Evolutionary conservation across 345 rosid species (phyloP), one percentile per base, ranked within the genome.

Genomic region (Heritiera fomes): DNA sequence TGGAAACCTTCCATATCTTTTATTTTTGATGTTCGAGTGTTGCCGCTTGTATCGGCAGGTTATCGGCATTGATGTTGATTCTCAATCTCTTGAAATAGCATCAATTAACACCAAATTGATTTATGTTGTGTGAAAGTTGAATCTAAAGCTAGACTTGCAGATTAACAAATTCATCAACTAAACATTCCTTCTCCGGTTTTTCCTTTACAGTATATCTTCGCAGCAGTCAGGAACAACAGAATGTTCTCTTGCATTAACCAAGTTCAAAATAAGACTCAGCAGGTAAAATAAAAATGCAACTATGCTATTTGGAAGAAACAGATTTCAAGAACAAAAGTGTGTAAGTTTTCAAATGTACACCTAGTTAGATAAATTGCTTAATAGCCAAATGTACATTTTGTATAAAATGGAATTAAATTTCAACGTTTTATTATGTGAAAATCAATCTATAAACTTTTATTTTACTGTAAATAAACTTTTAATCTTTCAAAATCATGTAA

Each of bases 51-150:
- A 77, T 83, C 94, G 98, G 70, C 92, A 81, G 81, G 97, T 96
- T 38, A 75, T 92, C 56, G 98, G 94, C 78, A 82, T 91, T 65
- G 98, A 95, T 83, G 80, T 95, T 43, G 99, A 95, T 84, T 55
- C 91, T 5, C 71, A 92, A 13, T 92, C 94, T 80, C 95, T 96
- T 50, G 94, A 91, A 84, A 82, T 84, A 71, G 99, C 99, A 45
- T 64, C 91, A 59, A 74, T 55, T 45, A 96, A 96, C 78, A 98
- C 95, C 0, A 94, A 86, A 86, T 71, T 52, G 43, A 32, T 71
- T 71, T 17, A 52, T 68, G 10, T 43, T 68, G 7, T 68, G 72
- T 20, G 17, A 8, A 43, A 53, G 30, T 18, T 14, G 32, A 6
- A 73, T 38, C 34, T 10, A 32, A 53, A 72, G 14, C 53, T 68